These are phyloP conservation scores for Paxillus involutus DNA, from an alignment of 768 basidiomycete genomes.

Conservation along the genomic window DNA sequence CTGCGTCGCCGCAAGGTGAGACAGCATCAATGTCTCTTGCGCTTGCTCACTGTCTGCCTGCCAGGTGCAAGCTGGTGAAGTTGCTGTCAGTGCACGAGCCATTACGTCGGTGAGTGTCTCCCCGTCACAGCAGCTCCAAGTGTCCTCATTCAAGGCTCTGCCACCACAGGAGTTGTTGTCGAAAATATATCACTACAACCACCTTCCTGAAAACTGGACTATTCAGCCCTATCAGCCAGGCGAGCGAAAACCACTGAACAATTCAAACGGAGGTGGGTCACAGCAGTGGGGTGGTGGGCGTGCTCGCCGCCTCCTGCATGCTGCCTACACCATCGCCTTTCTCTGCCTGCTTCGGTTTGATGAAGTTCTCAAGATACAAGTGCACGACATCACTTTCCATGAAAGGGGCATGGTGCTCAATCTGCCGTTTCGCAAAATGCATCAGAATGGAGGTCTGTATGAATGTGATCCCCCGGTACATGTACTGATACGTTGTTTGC, in stretches of 20 bases:
- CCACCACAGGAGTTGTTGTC: slow-evolving; percentile 21
- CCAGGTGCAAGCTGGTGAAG: slow-evolving; percentile 22
- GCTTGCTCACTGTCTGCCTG: too few relatives aligned
- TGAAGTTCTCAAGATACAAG: slow-evolving; percentile 35
- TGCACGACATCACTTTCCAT: slow-evolving; percentile 20
- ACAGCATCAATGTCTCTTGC: too few relatives aligned
- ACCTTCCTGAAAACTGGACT: slow-evolving; percentile 10
- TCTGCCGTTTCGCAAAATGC: slow-evolving; percentile 28
- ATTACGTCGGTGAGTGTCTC: slow-evolving; percentile 20
- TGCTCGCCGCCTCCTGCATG: slow-evolving; percentile 25
- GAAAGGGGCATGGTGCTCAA: slow-evolving; percentile 14
- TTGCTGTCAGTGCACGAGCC: slow-evolving; percentile 13
- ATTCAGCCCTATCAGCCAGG: slow-evolving; percentile 20
- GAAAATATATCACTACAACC: slow-evolving; percentile 27
- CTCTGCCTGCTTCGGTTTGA: slow-evolving; percentile 35
- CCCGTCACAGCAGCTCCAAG: too few relatives aligned
- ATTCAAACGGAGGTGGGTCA: slow-evolving; percentile 8
- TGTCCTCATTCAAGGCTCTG: too few relatives aligned
- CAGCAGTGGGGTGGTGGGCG: slow-evolving; percentile 32
- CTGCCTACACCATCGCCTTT: slow-evolving; percentile 34
- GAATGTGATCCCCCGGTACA: background rate
- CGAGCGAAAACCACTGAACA: background rate
- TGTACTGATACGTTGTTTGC: too few relatives aligned
- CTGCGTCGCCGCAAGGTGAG: too few relatives aligned
- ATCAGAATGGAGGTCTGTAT: slow-evolving; percentile 28